phyloP scores from a whole-genome alignment of 2,329 filamentous ascomycete species.

The Fusarium torreyae region DNA sequence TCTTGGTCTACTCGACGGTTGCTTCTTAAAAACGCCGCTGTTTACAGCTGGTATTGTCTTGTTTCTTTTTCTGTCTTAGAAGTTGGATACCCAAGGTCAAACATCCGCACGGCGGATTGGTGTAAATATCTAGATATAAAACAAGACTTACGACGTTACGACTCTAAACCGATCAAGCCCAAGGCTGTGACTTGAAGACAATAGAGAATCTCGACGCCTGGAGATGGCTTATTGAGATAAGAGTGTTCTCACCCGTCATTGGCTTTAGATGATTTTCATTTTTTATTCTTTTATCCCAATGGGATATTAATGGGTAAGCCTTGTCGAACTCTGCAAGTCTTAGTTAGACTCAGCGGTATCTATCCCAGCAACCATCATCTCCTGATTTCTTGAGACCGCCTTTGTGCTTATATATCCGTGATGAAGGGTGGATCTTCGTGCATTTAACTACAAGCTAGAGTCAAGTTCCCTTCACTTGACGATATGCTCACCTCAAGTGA shows the following conservation, averaged over 20 bases:
- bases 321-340: no score
- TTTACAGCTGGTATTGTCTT: slow-evolving; percentile 14
- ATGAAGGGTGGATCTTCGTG: not conserved
- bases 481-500: not conserved
- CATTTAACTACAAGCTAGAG: not conserved
- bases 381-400: no score
- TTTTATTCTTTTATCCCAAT: no score
- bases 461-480: not conserved
- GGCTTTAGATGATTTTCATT: no score
- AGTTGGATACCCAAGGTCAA: slow-evolving; percentile 23
- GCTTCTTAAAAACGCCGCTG: slow-evolving; percentile 5
- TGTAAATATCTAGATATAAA: slow-evolving; percentile 26
- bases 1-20: slow-evolving; percentile 2
- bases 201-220: no score
- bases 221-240: no score
- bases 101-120: slow-evolving; percentile 13
- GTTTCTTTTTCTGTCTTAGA: slow-evolving; percentile 19
- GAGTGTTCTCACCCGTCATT: no score
- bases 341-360: no score
- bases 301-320: no score
- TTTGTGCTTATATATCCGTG: not conserved
- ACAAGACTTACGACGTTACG: slow-evolving; percentile 36
- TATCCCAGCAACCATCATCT: no score
- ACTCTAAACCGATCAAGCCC: slow-evolving; percentile 1
- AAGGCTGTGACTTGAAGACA: no score